Evolutionary conservation across 352 stramenopile species (phyloP), one percentile per base, ranked within the genome.

Genomic region (Globisporangium paroecandrum): DNA sequence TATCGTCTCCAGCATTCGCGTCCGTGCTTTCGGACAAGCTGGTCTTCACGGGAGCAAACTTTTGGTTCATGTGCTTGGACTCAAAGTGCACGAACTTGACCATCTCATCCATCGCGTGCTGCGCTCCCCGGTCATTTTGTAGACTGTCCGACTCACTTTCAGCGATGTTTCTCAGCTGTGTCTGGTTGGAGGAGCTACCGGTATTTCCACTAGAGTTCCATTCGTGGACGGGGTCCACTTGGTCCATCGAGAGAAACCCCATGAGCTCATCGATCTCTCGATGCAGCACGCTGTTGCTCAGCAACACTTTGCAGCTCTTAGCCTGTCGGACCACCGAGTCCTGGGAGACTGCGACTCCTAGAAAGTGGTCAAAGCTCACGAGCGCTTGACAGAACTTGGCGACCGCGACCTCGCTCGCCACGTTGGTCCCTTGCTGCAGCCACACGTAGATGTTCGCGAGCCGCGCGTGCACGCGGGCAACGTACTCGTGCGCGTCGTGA

Each of bases 301-400:
- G 32, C 32, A 12, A n/a, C 22, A 59, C 62, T 13, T 53, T 59
- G 18, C n/a, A n/a, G 36, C 62, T 61, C 41, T 25, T 66, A 2
- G 49, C 32, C 9, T 34, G 32, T 15, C 53, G 47, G 22, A 66
- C 47, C 47, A 59, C 34, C 20, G 57, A 62, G 10, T n/a, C 27
- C 36, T 62, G 20, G 12, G 57, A 49, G 29, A 62, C 38, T 10
- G 57, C 36, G 3, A 62, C 57, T 15, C 8, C 36, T 8, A 62
- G 22, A 36, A 53, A 62, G 22, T 62, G 57, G n/a, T 66, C 61
- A 20, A 66, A 66, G 29, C 61, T 66, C n/a, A 54, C 10, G 18
- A 60, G 61, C 49, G 60, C 22, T 5, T 66, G 32, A 22, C 53
- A 58, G 22, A 66, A 66, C 22, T 58, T 58, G 25, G 54, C 49